Conservation (phyloP, 2,329 filamentous ascomycete genomes). For the Aspergillus sp. region DNA sequence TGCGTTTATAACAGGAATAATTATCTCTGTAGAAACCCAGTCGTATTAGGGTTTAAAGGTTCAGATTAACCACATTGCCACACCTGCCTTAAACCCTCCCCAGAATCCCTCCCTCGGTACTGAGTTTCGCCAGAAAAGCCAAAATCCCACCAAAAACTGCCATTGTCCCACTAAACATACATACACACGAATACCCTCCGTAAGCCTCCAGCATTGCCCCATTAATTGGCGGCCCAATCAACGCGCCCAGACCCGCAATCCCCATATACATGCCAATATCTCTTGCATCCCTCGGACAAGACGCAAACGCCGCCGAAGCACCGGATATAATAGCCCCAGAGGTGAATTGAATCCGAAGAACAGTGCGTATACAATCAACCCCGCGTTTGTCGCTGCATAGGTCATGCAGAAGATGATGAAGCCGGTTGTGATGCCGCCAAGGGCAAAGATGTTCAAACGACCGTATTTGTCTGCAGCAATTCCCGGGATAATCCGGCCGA, state of each 20-base stretch:
- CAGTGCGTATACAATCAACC: slow-evolving; percentile 37
- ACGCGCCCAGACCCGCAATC: slow-evolving; percentile 51
- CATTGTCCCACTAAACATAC: slow-evolving; percentile 5
- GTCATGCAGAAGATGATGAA: slow-evolving; percentile 44
- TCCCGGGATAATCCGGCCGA: slow-evolving; percentile 60
- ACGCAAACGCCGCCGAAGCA: slow-evolving; percentile 33
- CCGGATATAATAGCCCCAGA: slow-evolving; percentile 51
- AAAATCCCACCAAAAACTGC: neutral
- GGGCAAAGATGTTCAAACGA: slow-evolving; percentile 54
- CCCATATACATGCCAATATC: slow-evolving; percentile 59
- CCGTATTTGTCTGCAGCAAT: slow-evolving; percentile 60
- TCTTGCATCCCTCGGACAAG: slow-evolving; percentile 45
- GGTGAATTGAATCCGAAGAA: slow-evolving; percentile 53
- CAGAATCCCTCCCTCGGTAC: no score
- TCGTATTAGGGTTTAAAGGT: no score
- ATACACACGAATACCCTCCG: neutral
- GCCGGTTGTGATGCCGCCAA: slow-evolving; percentile 42
- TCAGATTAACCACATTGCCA: no score
- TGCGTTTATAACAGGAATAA: no score
- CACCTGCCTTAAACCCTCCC: no score
- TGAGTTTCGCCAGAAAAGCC: no score
- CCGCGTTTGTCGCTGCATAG: slow-evolving; percentile 33
- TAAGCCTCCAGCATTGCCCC: slow-evolving; percentile 49
- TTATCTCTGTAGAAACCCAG: no score
- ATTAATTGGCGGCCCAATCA: slow-evolving; percentile 57